A percentile compares a stretch with the other conserved stretches of the same genome.
phyloP scores from a whole-genome alignment of 257 asterid genomes.

The Mitragyna speciosa region DNA sequence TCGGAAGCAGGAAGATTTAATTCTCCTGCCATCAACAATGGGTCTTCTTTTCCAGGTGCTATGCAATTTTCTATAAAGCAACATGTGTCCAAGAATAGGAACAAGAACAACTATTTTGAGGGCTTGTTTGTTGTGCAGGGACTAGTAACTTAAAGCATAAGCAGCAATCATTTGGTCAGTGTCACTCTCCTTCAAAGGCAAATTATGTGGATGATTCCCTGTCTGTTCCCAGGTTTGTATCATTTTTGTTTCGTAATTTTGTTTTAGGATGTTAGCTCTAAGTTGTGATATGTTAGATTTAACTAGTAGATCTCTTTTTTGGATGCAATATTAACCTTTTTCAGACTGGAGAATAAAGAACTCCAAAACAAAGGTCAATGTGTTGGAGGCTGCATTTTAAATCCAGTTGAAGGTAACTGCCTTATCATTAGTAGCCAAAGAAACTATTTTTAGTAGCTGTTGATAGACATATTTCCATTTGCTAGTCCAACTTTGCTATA shows the following conservation, averaged over 20 bases:
- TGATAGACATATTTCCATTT: not conserved
- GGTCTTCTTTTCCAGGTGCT: constrained; percentile 39
- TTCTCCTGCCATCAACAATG: constrained; percentile 18
- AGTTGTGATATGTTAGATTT: not conserved
- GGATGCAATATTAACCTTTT: constrained; percentile 14
- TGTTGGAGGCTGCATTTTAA: constrained; percentile 11
- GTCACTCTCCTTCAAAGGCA: constrained; percentile 31
- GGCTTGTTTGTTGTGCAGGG: constrained; percentile 37
- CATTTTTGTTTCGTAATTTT: not conserved
- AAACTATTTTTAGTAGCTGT: not conserved
- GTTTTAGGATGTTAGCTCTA: constrained; percentile 5
- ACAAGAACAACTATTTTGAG: constrained; percentile 14
- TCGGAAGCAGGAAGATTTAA: constrained; percentile 34
- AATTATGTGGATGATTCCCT: constrained; percentile 33
- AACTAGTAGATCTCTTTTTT: not conserved
- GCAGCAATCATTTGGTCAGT: constrained; percentile 30
- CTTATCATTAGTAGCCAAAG: constrained; percentile 6
- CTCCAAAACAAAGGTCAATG: constrained; percentile 31
- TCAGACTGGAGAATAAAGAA: constrained; percentile 44
- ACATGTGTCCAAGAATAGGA: not conserved
- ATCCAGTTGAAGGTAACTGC: constrained; percentile 40
- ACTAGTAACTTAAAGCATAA: constrained; percentile 29
- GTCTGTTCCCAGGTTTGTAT: constrained; percentile 37
- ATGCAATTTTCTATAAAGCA: not conserved
- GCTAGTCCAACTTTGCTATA: constrained; percentile 5